Conservation (phyloP, 1,139 yeast genomes). For the Geotrichum klebahnii region DNA sequence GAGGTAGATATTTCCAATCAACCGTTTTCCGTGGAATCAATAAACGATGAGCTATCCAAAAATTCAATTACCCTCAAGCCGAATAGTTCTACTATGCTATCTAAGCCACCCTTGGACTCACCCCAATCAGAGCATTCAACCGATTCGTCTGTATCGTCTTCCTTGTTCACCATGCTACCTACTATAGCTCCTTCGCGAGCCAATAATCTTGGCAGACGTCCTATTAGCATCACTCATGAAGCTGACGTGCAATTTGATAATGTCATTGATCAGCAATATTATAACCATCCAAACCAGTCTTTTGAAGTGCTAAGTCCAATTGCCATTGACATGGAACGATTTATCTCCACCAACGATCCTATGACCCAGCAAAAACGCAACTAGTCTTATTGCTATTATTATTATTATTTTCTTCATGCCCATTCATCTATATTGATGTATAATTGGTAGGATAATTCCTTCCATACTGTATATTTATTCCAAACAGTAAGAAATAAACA, state of each 20-base stretch:
- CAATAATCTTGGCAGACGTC: not conserved
- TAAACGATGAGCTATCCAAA: no score
- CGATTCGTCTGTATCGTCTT: not conserved
- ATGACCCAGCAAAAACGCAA: not conserved
- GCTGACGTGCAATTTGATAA: not conserved
- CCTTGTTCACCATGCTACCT: constrained; percentile 1
- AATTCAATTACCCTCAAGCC: no score
- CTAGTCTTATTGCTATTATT: no score
- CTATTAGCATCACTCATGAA: not conserved
- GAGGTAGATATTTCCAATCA: no score
- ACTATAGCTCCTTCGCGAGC: not conserved
- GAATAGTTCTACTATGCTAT: no score
- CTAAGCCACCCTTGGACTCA: not conserved
- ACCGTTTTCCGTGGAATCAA: no score
- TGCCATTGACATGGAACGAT: constrained; percentile 9
- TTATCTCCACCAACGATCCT: constrained; percentile 4
- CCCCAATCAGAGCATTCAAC: not conserved
- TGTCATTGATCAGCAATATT: not conserved
- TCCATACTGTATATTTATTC: no score
- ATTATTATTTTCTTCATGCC: no score
- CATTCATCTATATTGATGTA: no score
- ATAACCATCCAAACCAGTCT: constrained; percentile 1
- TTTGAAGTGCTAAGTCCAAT: constrained; percentile 16
- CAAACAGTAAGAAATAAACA: no score
- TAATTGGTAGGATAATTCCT: no score